Conservation (phyloP, 306 rosid species). For the Vachellia collinsii region DNA sequence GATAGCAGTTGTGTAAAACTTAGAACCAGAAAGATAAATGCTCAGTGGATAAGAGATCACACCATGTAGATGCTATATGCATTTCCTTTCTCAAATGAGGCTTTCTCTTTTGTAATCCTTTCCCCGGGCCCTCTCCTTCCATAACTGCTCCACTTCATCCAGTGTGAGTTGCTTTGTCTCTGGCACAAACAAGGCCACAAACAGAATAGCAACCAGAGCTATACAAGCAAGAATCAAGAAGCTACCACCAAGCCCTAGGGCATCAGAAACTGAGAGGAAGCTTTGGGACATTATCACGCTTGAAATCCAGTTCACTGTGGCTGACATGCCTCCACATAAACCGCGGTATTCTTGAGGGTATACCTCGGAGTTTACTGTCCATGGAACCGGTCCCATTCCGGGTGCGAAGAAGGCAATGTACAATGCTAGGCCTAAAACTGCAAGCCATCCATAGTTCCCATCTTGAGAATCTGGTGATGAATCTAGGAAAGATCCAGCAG, state of each 20-base stretch:
- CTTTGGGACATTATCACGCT: slow-evolving; percentile 70
- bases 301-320: slow-evolving; percentile 84
- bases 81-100: slow-evolving; percentile 51
- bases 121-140: slow-evolving; percentile 86
- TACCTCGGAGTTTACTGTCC: slow-evolving; percentile 91
- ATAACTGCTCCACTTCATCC: slow-evolving; percentile 77
- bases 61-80: not conserved
- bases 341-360: slow-evolving; percentile 86
- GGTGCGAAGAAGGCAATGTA: slow-evolving; percentile 76
- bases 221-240: slow-evolving; percentile 70
- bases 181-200: slow-evolving; percentile 60
- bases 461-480: slow-evolving; percentile 19
- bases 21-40: not conserved
- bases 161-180: slow-evolving; percentile 85
- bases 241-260: slow-evolving; percentile 60
- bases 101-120: slow-evolving; percentile 40
- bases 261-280: slow-evolving; percentile 68
- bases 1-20: not conserved
- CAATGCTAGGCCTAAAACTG: slow-evolving; percentile 62
- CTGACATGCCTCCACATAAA: slow-evolving; percentile 85
- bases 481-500: slow-evolving; percentile 16
- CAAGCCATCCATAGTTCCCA: slow-evolving; percentile 63
- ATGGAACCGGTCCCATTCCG: slow-evolving; percentile 94
- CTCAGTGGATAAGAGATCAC: not conserved
- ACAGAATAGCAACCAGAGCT: slow-evolving; percentile 55